Percentiles rank a stretch among this genome's conserved stretches.
Conservation (phyloP, 805 yeast species). For the Candida sphagnicola region DNA sequence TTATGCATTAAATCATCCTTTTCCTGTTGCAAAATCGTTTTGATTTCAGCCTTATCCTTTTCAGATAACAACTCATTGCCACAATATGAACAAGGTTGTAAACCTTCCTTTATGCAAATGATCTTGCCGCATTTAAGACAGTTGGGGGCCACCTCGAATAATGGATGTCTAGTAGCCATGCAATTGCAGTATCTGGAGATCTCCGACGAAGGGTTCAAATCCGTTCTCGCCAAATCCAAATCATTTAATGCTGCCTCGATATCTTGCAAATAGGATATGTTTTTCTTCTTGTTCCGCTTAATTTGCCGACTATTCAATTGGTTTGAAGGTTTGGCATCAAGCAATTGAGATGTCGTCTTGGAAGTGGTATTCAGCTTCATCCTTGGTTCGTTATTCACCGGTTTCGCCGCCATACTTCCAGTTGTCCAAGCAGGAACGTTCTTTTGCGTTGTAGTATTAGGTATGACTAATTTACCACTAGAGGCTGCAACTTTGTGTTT, state of each 20-base stretch:
- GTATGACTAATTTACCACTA: constrained; percentile 1
- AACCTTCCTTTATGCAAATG: constrained; percentile 84
- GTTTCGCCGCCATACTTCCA: neutral
- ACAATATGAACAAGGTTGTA: constrained; percentile 86
- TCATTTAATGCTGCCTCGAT: constrained; percentile 59
- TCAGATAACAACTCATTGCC: constrained; percentile 59
- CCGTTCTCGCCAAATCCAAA: constrained; percentile 31
- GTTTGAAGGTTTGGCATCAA: constrained; percentile 28
- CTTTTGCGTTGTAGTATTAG: neutral
- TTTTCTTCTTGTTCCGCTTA: constrained; percentile 38
- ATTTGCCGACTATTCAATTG: constrained; percentile 13
- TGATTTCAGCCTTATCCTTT: constrained; percentile 59
- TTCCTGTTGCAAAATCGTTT: constrained; percentile 50
- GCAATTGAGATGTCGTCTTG: constrained; percentile 45
- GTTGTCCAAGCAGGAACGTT: neutral
- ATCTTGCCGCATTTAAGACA: constrained; percentile 93
- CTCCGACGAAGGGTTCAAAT: constrained; percentile 8
- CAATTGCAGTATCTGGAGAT: constrained; percentile 58
- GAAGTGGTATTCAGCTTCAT: constrained; percentile 15
- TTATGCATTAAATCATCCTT: constrained; percentile 35
- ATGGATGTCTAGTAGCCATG: constrained; percentile 83
- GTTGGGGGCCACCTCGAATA: constrained; percentile 87
- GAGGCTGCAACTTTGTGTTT: constrained; percentile 3
- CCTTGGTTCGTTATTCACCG: neutral
- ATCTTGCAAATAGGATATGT: constrained; percentile 56